phyloP scores from a whole-genome alignment of 1,284 basidiomycete genomes.

The Austroboletus novae-zelandiae region DNA sequence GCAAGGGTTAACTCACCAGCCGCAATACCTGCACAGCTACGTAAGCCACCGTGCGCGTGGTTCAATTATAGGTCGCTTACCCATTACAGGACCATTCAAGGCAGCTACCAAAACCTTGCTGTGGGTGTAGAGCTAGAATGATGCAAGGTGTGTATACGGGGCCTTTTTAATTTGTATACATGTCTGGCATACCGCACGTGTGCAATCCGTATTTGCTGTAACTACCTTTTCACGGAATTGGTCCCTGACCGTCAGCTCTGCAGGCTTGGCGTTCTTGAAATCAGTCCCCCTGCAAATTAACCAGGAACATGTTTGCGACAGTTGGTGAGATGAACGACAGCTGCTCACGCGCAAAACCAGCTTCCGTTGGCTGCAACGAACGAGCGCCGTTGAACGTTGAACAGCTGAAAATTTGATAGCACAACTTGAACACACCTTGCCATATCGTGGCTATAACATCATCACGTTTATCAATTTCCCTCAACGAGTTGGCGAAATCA shows the following conservation, averaged over 20 bases:
- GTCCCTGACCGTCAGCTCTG: conserved; percentile 39
- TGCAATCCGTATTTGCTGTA: conserved; percentile 55
- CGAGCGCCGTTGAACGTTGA: not conserved
- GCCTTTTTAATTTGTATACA: not conserved
- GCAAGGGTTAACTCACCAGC: conserved; percentile 43
- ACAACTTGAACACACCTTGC: conserved; percentile 48
- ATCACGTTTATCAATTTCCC: conserved; percentile 55
- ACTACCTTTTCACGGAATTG: conserved; percentile 44
- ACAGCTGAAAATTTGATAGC: not conserved
- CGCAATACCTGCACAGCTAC: conserved; percentile 50
- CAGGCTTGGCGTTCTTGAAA: conserved; percentile 36
- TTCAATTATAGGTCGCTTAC: conserved; percentile 30
- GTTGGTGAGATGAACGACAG: not conserved
- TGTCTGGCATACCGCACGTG: conserved; percentile 50
- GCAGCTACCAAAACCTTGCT: conserved; percentile 66
- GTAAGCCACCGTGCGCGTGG: conserved; percentile 1
- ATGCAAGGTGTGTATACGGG: not conserved
- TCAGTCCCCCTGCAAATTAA: conserved; percentile 47
- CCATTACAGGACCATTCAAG: conserved; percentile 71
- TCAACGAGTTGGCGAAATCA: conserved; percentile 53
- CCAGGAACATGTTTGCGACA: not conserved
- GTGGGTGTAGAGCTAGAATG: conserved; percentile 56
- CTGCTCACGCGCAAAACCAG: conserved; percentile 70
- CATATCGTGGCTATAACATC: conserved; percentile 66
- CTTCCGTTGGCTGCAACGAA: conserved; percentile 51